Evolutionary conservation across 225 moss, liverwort and hornwort genomes (phyloP), one percentile per base, ranked within the genome.

Genomic region (Thuidium tamariscinum): DNA sequence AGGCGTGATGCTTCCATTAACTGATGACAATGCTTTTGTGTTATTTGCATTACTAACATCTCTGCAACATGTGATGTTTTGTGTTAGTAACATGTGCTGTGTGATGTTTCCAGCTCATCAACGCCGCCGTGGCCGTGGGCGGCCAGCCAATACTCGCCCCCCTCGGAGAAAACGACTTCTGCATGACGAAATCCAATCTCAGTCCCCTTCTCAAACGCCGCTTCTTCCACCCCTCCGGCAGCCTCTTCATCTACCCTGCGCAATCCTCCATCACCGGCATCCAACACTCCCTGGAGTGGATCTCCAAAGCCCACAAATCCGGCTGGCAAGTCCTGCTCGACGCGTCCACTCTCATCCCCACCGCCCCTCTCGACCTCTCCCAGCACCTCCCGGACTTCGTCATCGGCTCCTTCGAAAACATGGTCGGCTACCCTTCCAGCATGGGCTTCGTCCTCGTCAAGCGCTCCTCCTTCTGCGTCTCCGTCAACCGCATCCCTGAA

Each of bases 381-480:
- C 67, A 89, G 0, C 73, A 94, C 54, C 74, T 79, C 26, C 97
- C 97, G 6, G 96, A 97, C 59, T 95, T 96, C 85, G 94, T 96
- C 48, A 74, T 96, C 48, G 97, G 97, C 29, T 95, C 97, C 7
- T 94, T 96, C 73, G 84, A 91, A 29, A 95, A 94, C 77, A 90
- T 97, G 85, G 89, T 96, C 25, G 97, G 96, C 19, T 97, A 97
- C 78, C 97, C 97, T 25, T 90, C 96, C 34, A 88, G 96, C 56
- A 92, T 97, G 89, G 95, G 95, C 3, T 97, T 96, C 88, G 36
- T 97, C 52, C 93, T 97, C 60, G 89, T 96, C 39, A 93, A 90
- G 7, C 91, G 94, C 86, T 84, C 90, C 70, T 86, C 88, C 49
- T 96, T 95, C 85, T 94, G 87, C 74, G 89, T 91, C 44, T 61